phyloP scores from a whole-genome alignment of 1,284 basidiomycete genomes.

The Cryptococcus sp. region DNA sequence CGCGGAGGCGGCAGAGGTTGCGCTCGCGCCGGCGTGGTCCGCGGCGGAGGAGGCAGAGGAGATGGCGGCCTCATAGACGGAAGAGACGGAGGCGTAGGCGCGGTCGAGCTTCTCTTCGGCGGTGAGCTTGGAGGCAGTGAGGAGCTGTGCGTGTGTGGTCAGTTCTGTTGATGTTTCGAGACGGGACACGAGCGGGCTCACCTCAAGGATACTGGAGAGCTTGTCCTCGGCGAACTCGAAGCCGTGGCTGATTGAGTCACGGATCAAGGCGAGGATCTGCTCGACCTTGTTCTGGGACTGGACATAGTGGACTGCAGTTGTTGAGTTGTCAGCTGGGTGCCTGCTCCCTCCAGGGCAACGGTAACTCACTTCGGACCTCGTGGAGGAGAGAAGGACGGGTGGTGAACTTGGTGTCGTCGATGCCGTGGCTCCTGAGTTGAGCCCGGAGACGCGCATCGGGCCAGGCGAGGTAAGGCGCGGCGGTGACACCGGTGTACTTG shows the following conservation, averaged over 20 bases:
- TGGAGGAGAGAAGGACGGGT: slow-evolving; percentile 65
- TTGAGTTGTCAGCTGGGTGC: slow-evolving; percentile 7
- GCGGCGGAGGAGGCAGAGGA: slow-evolving; percentile 35
- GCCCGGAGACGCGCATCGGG: slow-evolving; percentile 82
- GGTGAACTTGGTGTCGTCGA: slow-evolving; percentile 63
- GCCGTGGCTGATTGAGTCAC: slow-evolving; percentile 60
- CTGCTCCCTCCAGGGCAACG: no score
- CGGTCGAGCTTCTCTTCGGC: slow-evolving; percentile 48
- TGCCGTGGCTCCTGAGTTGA: slow-evolving; percentile 68
- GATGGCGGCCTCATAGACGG: slow-evolving; percentile 31
- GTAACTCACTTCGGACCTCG: slow-evolving; percentile 60
- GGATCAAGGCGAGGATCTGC: slow-evolving; percentile 58
- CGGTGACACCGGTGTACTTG: slow-evolving; percentile 51
- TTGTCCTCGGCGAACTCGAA: slow-evolving; percentile 68
- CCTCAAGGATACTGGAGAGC: slow-evolving; percentile 50
- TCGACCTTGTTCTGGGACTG: slow-evolving; percentile 62
- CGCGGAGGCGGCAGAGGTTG: slow-evolving; percentile 36
- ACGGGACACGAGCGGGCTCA: no score
- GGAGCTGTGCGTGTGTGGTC: slow-evolving; percentile 18
- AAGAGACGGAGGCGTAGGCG: slow-evolving; percentile 42
- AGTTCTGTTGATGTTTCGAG: slow-evolving; percentile 49
- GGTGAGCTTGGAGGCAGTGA: slow-evolving; percentile 43
- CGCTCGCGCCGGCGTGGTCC: slow-evolving; percentile 30
- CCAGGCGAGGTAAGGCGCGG: slow-evolving; percentile 73
- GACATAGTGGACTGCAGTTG: slow-evolving; percentile 59